These are phyloP conservation scores for Flaveria bidentis DNA, from an alignment of 129 eudicot species.

Conservation along the genomic window DNA sequence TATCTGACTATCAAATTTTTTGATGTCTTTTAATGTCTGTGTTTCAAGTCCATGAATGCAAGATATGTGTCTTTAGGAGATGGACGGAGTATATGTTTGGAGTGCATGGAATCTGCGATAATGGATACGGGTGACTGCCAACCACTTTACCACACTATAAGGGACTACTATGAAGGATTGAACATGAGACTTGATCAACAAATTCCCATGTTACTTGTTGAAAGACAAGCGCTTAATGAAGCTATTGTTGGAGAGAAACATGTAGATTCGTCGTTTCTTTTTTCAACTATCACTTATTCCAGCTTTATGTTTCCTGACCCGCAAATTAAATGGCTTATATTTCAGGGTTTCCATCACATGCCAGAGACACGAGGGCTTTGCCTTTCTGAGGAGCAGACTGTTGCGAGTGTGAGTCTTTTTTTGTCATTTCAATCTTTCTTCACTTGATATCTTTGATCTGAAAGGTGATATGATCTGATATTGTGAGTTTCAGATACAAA, in stretches of 20 bases:
- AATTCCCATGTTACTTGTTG: conserved; percentile 95
- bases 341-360: conserved; percentile 97
- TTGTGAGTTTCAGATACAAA: conserved; percentile 58
- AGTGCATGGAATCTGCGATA: conserved; percentile 97
- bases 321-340: conserved; percentile 20
- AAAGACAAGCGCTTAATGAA: conserved; percentile 95
- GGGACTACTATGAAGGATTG: conserved; percentile 99
- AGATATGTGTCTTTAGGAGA: conserved; percentile 85
- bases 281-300: conserved; percentile 13
- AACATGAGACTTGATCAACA: conserved; percentile 93
- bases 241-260: conserved; percentile 98
- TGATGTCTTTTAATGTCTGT: conserved; percentile 12
- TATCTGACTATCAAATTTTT: conserved; percentile 1
- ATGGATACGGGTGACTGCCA: conserved; percentile 99
- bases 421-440: conserved; percentile 16
- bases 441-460: background rate
- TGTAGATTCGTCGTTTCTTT: conserved; percentile 44
- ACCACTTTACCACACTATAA: conserved; percentile 89
- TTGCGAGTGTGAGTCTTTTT: conserved; percentile 66
- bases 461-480: conserved; percentile 1
- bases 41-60: conserved; percentile 70
- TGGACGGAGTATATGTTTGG: conserved; percentile 91
- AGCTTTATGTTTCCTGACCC: conserved; percentile 27
- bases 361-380: conserved; percentile 98
- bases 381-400: conserved; percentile 98